Evolutionary conservation across 2,329 filamentous ascomycete genomes (phyloP).

Genomic region (Blumeria hordei): DNA sequence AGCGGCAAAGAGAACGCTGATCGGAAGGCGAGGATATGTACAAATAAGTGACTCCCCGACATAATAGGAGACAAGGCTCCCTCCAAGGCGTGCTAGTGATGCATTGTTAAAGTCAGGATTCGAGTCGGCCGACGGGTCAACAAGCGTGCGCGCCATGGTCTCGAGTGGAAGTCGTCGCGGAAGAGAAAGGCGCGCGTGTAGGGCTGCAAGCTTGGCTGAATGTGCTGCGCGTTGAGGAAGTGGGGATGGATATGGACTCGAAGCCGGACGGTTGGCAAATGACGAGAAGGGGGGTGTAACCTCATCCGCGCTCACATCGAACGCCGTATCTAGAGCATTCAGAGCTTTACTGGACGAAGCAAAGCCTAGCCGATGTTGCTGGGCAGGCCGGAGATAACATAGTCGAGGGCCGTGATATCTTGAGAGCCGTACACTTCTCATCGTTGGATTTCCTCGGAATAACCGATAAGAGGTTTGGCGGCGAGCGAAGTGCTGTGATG

Average conservation of each 20-base stretch:
- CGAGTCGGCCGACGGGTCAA: constrained; percentile 64
- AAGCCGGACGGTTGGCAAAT: constrained; percentile 15
- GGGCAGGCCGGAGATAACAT: not conserved
- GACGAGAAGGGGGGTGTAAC: not conserved
- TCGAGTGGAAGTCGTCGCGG: constrained; percentile 61
- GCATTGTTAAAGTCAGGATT: constrained; percentile 71
- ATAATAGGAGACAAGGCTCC: constrained; percentile 69
- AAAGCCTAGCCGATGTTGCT: not conserved
- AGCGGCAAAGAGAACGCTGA: constrained; percentile 65
- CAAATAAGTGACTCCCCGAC: constrained; percentile 70
- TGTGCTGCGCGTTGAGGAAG: constrained; percentile 36
- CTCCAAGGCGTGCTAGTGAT: constrained; percentile 57
- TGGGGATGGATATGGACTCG: constrained; percentile 35
- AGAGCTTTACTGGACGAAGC: too few relatives aligned
- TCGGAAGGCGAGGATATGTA: constrained; percentile 75
- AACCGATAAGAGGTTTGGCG: too few relatives aligned
- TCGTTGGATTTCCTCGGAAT: not conserved
- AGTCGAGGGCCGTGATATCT: not conserved
- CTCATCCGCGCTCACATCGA: not conserved
- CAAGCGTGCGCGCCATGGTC: constrained; percentile 63
- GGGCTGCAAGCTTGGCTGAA: constrained; percentile 76
- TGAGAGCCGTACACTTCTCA: not conserved
- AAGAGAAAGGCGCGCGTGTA: constrained; percentile 72
- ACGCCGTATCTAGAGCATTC: too few relatives aligned
- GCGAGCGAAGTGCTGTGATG: too few relatives aligned